These are phyloP conservation scores for Aspergillus arachidicola DNA, from an alignment of 2,329 filamentous ascomycete genomes.

Conservation along the genomic window DNA sequence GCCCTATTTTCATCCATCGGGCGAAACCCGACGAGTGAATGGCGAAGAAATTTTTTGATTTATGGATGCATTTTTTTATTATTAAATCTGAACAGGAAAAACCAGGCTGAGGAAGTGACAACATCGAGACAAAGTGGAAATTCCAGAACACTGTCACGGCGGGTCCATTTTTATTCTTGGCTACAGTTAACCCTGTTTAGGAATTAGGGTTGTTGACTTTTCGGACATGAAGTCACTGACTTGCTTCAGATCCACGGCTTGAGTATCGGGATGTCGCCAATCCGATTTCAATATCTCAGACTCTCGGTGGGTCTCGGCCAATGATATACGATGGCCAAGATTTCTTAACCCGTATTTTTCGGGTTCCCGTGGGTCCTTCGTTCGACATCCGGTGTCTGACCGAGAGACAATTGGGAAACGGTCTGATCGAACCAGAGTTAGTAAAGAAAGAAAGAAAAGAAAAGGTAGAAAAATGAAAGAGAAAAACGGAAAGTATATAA, in stretches of 20 bases:
- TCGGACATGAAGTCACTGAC: neutral
- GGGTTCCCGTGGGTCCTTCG: neutral
- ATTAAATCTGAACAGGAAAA: neutral
- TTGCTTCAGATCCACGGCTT: neutral
- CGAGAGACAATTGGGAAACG: neutral
- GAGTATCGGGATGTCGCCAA: neutral
- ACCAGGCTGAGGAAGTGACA: too few relatives aligned
- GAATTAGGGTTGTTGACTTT: neutral
- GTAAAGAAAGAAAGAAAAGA: too few relatives aligned
- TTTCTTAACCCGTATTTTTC: neutral
- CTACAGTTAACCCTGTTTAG: neutral
- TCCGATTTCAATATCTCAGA: neutral
- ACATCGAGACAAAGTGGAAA: neutral
- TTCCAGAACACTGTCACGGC: slow-evolving; percentile 4
- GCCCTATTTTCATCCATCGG: neutral
- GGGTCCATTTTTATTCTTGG: neutral
- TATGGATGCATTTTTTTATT: neutral
- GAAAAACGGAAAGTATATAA: neutral
- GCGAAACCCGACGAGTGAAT: neutral
- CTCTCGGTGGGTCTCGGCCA: neutral
- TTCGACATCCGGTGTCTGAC: neutral
- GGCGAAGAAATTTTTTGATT: neutral
- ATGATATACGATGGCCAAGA: neutral
- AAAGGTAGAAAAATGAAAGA: neutral
- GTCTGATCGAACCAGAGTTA: neutral